Evolutionary conservation across 768 basidiomycete species (phyloP), one percentile per base, ranked within the genome.

Genomic region (Terana coerulea): DNA sequence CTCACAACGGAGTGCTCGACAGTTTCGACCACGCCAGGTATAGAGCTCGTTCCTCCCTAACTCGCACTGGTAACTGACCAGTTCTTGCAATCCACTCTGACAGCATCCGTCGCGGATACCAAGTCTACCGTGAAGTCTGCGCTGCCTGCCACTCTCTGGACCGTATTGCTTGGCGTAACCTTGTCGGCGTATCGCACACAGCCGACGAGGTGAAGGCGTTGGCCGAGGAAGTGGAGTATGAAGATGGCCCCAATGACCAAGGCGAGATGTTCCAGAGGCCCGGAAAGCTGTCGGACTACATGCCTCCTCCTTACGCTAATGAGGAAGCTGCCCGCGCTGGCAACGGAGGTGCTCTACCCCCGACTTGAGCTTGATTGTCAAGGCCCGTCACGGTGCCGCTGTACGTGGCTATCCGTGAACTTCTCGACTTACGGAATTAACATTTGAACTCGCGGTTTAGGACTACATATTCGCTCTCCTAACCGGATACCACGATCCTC

Each of bases 261-360:
- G 97, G 97, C 59, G 93, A 98, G 73, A 98, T 97, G 95, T 99
- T 98, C 81, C 84, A 92, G 73, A 80, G 97, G 49, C 97, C 97
- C 11, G 97, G 97, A 72, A 99, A 99, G 73, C 86, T 98, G 52
- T 84, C 97, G 33, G 97, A 99, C 69, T 98, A 98, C 72, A 76
- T 99, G 78, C 97, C 95, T 49, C 66, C 78, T 40, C 92, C 97
- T 36, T 99, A 99, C 74, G 83, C 95, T 59, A 99, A 99, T 64
- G 95, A 98, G 58, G 93, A 98, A 76, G 95, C 97, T 59, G 93
- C 97, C 44, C 81, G 97, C 60, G 88, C 95, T 51, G 78, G 86
- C 51, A 99, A 99, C 70, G 89, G 76, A 54, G 97, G 97, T 74
- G 93, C 95, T 51, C 81, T 95, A 26, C 97, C 97, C 62, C 97